Evolutionary conservation across 345 rosid genomes (phyloP), one percentile per base, ranked within the genome.

Genomic region (Citrus medica): DNA sequence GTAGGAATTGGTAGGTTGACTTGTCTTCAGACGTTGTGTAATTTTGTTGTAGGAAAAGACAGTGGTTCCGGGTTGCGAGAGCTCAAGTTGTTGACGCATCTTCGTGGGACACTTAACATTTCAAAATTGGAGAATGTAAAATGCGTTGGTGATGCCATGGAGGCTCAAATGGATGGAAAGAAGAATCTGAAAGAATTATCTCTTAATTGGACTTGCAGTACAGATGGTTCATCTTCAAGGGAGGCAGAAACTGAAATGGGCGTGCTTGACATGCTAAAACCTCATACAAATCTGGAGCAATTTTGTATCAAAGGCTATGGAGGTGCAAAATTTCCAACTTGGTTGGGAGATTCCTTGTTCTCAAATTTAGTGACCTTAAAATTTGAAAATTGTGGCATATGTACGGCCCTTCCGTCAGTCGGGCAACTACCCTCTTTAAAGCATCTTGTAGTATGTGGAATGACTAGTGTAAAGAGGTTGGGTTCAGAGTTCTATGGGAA

Each of bases 141-240:
- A 13, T 6, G 32, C 30, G 9, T 7, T 27, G 9, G 25, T 21
- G 67, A 53, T 64, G 81, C 87, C 38, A 78, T 42, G 62, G 79
- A 73, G 2, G 84, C 83, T 71, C 48, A 78, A 28, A 22, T 84
- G 53, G 76, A 76, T 51, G 38, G 71, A 28, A 86, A 84, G 77
- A 37, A 17, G 48, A 22, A 79, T 70, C 84, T 87, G 62, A 75
- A 78, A 35, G 71, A 27, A 37, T 40, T 89, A 72, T 53, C 13
- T n/a, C 35, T 72, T 12, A 13, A 7, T n/a, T 79, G 81, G 81
- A 28, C 40, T 53, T 1, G 4, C 6, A 7, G 25, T 3, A 4
- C 48, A 22, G 9, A 30, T 42, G 48, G 14, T 0, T 42, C 48
- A 0, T 42, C 48, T 42, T 42, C 48, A 14, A 35, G 75, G n/a